These are phyloP conservation scores for Boletus subparvulus DNA, from an alignment of 768 basidiomycete genomes.

Conservation along the genomic window DNA sequence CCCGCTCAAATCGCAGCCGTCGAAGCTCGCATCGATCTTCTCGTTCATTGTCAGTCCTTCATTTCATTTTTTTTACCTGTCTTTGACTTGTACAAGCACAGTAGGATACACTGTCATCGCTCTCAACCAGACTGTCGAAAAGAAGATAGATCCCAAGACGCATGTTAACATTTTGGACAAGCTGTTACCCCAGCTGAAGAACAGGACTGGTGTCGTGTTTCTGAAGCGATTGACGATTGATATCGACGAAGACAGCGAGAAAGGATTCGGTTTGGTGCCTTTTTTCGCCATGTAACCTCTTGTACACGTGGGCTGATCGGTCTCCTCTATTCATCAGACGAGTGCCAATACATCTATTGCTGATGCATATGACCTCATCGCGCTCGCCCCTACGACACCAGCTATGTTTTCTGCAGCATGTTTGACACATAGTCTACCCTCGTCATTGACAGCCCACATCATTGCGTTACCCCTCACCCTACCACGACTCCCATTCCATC, in stretches of 20 bases:
- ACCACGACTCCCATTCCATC: slow-evolving; percentile 73
- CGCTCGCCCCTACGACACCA: slow-evolving; percentile 71
- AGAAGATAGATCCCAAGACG: slow-evolving; percentile 67
- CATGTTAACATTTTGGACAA: slow-evolving; percentile 64
- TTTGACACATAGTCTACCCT: slow-evolving; percentile 74
- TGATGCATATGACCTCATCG: slow-evolving; percentile 71
- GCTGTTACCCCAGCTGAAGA: slow-evolving; percentile 59
- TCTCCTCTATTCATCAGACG: slow-evolving; percentile 45
- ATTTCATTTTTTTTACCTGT: accelerated
- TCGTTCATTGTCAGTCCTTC: slow-evolving; percentile 63
- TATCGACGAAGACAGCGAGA: slow-evolving; percentile 81
- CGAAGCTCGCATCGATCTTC: slow-evolving; percentile 64
- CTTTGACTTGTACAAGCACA: slow-evolving; percentile 32
- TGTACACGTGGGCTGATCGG: neutral
- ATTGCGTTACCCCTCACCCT: slow-evolving; percentile 77
- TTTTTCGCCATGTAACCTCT: neutral
- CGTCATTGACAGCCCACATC: slow-evolving; percentile 74
- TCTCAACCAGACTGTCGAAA: slow-evolving; percentile 69
- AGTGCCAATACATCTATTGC: slow-evolving; percentile 65
- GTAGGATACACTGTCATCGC: slow-evolving; percentile 87
- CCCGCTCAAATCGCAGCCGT: slow-evolving; percentile 55
- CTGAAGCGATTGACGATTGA: slow-evolving; percentile 80
- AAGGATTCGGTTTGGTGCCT: slow-evolving; percentile 77
- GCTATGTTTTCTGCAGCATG: slow-evolving; percentile 76
- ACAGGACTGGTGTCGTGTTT: slow-evolving; percentile 58